Base-by-base conservation (phyloP, 2,329 filamentous ascomycete species). In the Juglanconis sp. region DNA sequence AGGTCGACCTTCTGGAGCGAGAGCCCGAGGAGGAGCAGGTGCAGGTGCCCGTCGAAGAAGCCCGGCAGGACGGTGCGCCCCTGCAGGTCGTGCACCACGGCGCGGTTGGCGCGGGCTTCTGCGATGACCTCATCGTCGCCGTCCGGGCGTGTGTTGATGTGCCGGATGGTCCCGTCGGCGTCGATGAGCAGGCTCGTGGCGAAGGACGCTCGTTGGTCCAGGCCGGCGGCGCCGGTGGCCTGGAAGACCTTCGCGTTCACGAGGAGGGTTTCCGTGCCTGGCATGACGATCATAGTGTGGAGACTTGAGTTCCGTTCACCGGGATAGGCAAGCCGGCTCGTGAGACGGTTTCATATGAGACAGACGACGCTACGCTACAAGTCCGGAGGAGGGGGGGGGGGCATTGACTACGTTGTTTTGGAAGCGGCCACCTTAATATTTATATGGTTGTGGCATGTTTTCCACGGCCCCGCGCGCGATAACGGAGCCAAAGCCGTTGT, bases 41-140 rank as follows among this genome's bases (percentile, higher is more conserved):
- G 83, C 73, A 83, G 81, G 66, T 86, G 83, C 0, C 80, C 82
- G 64, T 86, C 83, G 53, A 85, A 77, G 67, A 85, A 85, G 5
- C 81, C 80, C 0, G 83, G 82, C 1, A 85, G 70, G 6, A 85
- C 73, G 8, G 76, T 74, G 53, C 66, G 72, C 40, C 75, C 74
- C 11, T 64, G 63, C 24, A 81, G 66, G 65, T 81, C 67, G 55
- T 70, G 70, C 24, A 70, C 67, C 2, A 59, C 53, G 6, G 67
- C 64, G 11, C 65, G 66, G 32, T 65, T 57, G 2, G 65, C 64
- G 48, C 68, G 69, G 40, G 71, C 72, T 2, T 64, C 57, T 48
- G 58, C 58, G 57, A 76, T 68, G 50, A 68, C 62, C 4, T 42
- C 53, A 35, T 57, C 57, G 5, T 46, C 31, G 5, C 65, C 65